These are phyloP conservation scores for Plicaturopsis crispa DNA, from an alignment of 768 basidiomycete species.

Conservation along the genomic window DNA sequence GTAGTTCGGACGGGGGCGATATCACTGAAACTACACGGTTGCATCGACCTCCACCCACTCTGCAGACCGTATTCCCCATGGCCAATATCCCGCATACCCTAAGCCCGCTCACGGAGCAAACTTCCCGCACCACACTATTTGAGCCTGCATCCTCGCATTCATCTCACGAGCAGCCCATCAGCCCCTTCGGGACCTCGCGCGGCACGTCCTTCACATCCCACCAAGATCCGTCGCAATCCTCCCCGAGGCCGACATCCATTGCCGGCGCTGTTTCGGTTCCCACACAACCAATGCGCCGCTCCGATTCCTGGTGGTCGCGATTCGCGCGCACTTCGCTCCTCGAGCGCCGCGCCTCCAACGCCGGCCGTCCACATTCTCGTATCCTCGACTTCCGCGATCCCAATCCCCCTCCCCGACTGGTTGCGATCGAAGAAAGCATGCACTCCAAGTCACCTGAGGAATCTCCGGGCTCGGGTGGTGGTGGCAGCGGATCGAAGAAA, in stretches of 20 bases:
- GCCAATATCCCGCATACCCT: slow-evolving; percentile 22
- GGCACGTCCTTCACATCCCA: slow-evolving; percentile 6
- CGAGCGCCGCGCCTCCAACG: slow-evolving; percentile 44
- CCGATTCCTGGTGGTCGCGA: slow-evolving; percentile 74
- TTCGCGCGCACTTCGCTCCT: slow-evolving; percentile 61
- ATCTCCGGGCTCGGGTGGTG: slow-evolving; percentile 9
- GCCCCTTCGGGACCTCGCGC: slow-evolving; percentile 14
- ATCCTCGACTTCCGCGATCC: slow-evolving; percentile 70
- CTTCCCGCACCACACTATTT: slow-evolving; percentile 16
- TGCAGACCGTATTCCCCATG: slow-evolving; percentile 2
- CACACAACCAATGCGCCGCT: slow-evolving; percentile 48
- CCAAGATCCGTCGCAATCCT: slow-evolving; percentile 2
- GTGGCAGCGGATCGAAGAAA: slow-evolving; percentile 5
- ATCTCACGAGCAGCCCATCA: slow-evolving; percentile 19
- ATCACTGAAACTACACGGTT: no score
- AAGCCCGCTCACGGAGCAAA: slow-evolving; percentile 26
- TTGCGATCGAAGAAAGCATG: slow-evolving; percentile 47
- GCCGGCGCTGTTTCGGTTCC: slow-evolving; percentile 25
- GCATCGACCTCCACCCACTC: slow-evolving; percentile 6
- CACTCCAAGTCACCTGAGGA: slow-evolving; percentile 19
- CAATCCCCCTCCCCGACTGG: slow-evolving; percentile 61
- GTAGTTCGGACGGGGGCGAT: no score
- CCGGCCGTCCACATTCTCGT: slow-evolving; percentile 19
- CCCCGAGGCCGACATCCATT: slow-evolving; percentile 17
- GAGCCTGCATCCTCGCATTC: slow-evolving; percentile 8